These are phyloP conservation scores for Torulaspora pretoriensis DNA, from an alignment of 1,139 yeast genomes.

Conservation along the genomic window DNA sequence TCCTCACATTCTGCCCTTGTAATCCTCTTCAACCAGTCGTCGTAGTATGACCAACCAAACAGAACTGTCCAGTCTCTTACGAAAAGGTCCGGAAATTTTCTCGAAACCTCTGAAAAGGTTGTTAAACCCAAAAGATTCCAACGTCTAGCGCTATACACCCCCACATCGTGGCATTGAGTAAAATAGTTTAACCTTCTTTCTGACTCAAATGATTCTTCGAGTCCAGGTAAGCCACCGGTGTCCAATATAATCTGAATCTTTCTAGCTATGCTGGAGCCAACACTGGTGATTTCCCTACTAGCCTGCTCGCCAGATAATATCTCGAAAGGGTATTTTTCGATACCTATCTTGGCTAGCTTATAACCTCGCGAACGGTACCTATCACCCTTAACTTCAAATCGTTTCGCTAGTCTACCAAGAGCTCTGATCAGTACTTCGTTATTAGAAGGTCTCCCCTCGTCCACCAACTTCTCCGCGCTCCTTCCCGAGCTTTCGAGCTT, in stretches of 20 bases:
- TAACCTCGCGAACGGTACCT: constrained; percentile 46
- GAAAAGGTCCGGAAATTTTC: constrained; percentile 35
- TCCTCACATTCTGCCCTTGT: constrained; percentile 45
- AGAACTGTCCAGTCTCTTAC: constrained; percentile 38
- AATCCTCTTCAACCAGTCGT: constrained; percentile 49
- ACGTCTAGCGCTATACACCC: constrained; percentile 43
- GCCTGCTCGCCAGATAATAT: constrained; percentile 45
- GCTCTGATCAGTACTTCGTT: constrained; percentile 40
- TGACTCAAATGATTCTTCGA: constrained; percentile 35
- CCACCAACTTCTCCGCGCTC: neutral
- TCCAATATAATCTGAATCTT: constrained; percentile 48
- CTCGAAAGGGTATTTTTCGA: constrained; percentile 32
- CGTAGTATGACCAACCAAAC: constrained; percentile 47
- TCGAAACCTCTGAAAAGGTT: constrained; percentile 42
- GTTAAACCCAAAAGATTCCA: constrained; percentile 43
- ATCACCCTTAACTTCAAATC: constrained; percentile 42
- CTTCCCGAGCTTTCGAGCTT: neutral
- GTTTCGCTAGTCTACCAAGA: constrained; percentile 40
- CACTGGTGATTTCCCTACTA: constrained; percentile 37
- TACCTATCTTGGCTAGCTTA: constrained; percentile 43
- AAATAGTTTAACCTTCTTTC: constrained; percentile 39
- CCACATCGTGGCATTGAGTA: constrained; percentile 51
- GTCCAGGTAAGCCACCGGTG: constrained; percentile 42
- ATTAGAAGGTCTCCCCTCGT: neutral
- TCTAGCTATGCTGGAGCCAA: constrained; percentile 46